phyloP scores from a whole-genome alignment of 305 asterid genomes.

The Rubia peregrina region DNA sequence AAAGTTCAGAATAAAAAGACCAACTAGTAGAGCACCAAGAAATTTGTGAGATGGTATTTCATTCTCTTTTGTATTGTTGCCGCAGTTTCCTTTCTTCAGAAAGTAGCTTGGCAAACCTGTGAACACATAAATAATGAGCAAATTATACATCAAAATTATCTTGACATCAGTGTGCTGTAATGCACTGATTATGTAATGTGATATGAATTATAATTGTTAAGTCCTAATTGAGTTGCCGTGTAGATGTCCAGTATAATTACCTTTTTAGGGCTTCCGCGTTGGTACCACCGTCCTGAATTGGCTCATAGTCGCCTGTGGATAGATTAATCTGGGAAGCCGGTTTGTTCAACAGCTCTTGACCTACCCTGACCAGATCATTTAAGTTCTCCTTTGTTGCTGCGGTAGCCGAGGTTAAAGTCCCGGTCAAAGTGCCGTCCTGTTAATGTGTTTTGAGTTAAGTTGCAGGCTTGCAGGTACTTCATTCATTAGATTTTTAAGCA shows the following conservation, averaged over 20 bases:
- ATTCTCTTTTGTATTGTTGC: neutral
- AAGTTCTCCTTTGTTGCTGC: constrained; percentile 39
- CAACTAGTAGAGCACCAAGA: neutral
- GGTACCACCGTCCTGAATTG: constrained; percentile 32
- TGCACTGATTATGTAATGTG: neutral
- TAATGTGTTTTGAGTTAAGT: neutral
- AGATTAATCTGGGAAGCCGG: constrained; percentile 37
- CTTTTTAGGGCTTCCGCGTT: constrained; percentile 40
- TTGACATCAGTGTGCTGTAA: too few relatives aligned
- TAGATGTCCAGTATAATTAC: constrained; percentile 8
- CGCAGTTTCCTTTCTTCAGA: constrained; percentile 41
- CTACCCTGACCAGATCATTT: constrained; percentile 34
- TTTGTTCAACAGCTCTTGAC: constrained; percentile 38
- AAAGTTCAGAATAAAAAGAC: neutral
- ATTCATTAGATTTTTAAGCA: neutral
- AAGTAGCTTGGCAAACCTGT: constrained; percentile 46
- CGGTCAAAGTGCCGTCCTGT: constrained; percentile 40
- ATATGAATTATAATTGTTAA: neutral
- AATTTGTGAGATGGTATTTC: neutral
- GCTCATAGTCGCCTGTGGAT: constrained; percentile 30
- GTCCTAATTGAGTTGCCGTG: neutral
- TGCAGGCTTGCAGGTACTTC: neutral
- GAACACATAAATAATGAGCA: neutral
- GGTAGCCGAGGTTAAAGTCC: constrained; percentile 30
- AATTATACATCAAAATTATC: neutral